Evolutionary conservation across 2,329 filamentous ascomycete genomes (phyloP), one percentile per base, ranked within the genome.

Genomic region (Elsinoe fawcettii): DNA sequence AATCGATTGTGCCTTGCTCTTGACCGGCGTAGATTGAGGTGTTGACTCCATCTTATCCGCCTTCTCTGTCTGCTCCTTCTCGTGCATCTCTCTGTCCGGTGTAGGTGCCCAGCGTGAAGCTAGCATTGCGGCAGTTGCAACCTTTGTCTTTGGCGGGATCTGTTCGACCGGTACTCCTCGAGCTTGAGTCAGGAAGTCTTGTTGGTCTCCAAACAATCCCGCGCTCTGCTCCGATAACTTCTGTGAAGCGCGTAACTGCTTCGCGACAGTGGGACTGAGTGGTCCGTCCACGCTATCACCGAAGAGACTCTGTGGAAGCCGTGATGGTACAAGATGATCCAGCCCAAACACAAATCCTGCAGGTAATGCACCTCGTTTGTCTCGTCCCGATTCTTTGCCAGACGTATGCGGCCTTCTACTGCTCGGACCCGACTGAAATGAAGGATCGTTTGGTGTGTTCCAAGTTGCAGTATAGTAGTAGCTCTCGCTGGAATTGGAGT

Each of bases 281-380:
- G 54, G 43, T n/a, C 43, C 54, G 39, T 56, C 54, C 11, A 61
- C 23, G 66, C 66, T 23, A 68, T 59, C 54, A 66, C 63, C 6
- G 68, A 65, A 67, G 66, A 70, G 25, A 16, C 32, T 53, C 2
- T 53, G 34, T 9, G 49, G 49, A 6, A 56, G 66, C 63, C 59
- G 65, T 63, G 37, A 68, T 64, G 68, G 67, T 7, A 70, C 54
- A 5, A 71, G 59, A 60, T 71, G 67, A 53, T 70, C 68, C 23
- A 71, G 63, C 7, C 67, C 66, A 57, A 71, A 70, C 20, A 53
- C 49, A n/a, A 53, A 53, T 3, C 49, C 49, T 20, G 30, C 20
- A 18, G 49, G 34, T 14, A 53, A 18, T 14, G 14, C 16, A 4
- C 46, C 46, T 32, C 49, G n/a, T 16, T 25, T 53, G 20, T 25